Conservation (phyloP, 1,284 basidiomycete genomes). For the Sanghuangporus sanghuang region DNA sequence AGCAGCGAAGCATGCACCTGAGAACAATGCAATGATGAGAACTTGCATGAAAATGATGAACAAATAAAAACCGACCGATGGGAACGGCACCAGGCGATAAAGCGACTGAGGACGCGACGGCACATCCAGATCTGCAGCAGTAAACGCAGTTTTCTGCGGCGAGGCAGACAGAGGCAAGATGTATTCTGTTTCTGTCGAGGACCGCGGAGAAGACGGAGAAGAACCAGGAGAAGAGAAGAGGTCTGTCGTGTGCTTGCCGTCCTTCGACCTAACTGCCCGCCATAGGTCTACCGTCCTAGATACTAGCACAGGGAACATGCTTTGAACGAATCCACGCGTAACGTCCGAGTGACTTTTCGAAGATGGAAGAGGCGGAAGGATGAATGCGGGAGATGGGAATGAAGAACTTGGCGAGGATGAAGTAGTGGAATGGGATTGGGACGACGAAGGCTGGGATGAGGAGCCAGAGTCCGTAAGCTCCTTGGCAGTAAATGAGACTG, state of each 20-base stretch:
- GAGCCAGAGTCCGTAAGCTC: neutral
- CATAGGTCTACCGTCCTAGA: constrained; percentile 49
- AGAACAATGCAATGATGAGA: constrained; percentile 20
- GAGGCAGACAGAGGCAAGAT: constrained; percentile 69
- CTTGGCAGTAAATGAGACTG: constrained; percentile 8
- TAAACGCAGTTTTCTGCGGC: constrained; percentile 48
- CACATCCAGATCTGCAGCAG: constrained; percentile 38
- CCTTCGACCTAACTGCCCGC: constrained; percentile 34
- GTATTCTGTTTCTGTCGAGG: constrained; percentile 44
- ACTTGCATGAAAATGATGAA: constrained; percentile 17
- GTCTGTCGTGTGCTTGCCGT: constrained; percentile 26
- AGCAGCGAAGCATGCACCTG: constrained; percentile 62
- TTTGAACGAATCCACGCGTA: constrained; percentile 18
- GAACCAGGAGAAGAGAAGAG: constrained; percentile 33
- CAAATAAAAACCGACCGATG: constrained; percentile 34
- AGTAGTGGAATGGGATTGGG: constrained; percentile 20
- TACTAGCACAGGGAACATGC: constrained; percentile 46
- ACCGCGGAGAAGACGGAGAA: constrained; percentile 50
- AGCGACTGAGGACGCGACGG: constrained; percentile 24
- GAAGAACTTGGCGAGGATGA: constrained; percentile 41
- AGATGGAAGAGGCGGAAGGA: constrained; percentile 14
- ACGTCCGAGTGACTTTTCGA: constrained; percentile 19
- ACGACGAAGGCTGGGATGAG: neutral
- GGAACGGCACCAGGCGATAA: constrained; percentile 35
- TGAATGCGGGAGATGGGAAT: constrained; percentile 26